Percentiles rank a stretch among this genome's conserved stretches.
Evolutionary conservation across 2,329 filamentous ascomycete species (phyloP).

Genomic region (Epichloe hybrida): DNA sequence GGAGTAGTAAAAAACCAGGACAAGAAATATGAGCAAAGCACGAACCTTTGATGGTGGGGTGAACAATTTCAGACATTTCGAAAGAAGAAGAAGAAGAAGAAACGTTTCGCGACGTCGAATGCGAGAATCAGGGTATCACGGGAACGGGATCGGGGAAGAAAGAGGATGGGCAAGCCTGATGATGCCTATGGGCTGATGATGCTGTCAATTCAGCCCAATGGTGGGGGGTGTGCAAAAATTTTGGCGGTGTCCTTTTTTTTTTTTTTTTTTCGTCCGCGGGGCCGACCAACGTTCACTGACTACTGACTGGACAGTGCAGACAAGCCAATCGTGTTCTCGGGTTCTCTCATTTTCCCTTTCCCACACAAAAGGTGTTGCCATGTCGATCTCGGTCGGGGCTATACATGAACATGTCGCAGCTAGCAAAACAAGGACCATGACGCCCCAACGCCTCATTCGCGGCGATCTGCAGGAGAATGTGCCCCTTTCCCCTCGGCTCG

Average conservation of each 20-base stretch:
- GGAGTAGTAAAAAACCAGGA: background rate
- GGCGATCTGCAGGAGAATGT: too few species aligned
- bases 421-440: too few species aligned
- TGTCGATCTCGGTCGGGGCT: too few species aligned
- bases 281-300: background rate
- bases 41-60: constrained; percentile 60
- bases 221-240: constrained; percentile 2
- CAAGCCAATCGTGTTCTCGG: too few species aligned
- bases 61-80: constrained; percentile 54
- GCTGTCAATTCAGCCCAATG: background rate
- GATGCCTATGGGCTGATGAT: constrained; percentile 1
- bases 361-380: too few species aligned
- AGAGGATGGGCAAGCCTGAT: background rate
- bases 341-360: too few species aligned
- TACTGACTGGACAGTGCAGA: too few species aligned
- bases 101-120: constrained; percentile 5
- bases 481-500: too few species aligned
- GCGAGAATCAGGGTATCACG: constrained; percentile 4
- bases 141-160: background rate
- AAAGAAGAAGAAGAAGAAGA: background rate
- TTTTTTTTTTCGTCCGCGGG: background rate
- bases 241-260: background rate
- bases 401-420: too few species aligned
- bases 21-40: constrained; percentile 2
- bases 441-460: too few species aligned